Percentiles rank a stretch among this genome's conserved stretches.
phyloP scores from a whole-genome alignment of 1,284 basidiomycete genomes.

The Tilletia caries region DNA sequence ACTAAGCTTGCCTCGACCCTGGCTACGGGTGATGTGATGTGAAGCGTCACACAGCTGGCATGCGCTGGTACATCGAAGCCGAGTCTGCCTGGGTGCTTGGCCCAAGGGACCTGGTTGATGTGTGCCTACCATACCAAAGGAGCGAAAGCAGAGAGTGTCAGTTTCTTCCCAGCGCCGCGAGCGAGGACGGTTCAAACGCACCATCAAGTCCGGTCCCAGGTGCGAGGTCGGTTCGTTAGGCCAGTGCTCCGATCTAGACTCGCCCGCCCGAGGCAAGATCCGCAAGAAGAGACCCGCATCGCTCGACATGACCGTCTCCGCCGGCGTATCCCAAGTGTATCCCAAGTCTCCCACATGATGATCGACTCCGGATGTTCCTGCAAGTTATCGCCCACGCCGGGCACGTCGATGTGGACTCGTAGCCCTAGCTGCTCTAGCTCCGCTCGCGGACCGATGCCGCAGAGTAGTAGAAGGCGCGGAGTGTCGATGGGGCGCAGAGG shows the following conservation, averaged over 20 bases:
- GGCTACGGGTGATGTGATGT: conserved; percentile 55
- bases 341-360: conserved; percentile 51
- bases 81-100: conserved; percentile 50
- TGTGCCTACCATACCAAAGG: too few species aligned
- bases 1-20: conserved; percentile 51
- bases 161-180: too few species aligned
- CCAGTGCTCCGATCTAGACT: conserved; percentile 23
- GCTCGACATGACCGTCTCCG: conserved; percentile 53
- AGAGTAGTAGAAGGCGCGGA: too few species aligned
- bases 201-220: conserved; percentile 53
- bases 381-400: conserved; percentile 61
- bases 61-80: conserved; percentile 51
- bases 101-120: conserved; percentile 48
- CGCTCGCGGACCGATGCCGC: too few species aligned
- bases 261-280: conserved; percentile 34
- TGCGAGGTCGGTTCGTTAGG: conserved; percentile 22
- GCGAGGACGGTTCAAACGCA: too few species aligned
- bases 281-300: too few species aligned
- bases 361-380: conserved; percentile 59
- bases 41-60: conserved; percentile 55
- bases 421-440: conserved; percentile 56
- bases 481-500: too few species aligned
- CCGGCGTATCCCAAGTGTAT: conserved; percentile 34
- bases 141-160: too few species aligned
- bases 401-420: conserved; percentile 55